Conservation (phyloP, 2,329 filamentous ascomycete species). For the Lecanicillium sp. region DNA sequence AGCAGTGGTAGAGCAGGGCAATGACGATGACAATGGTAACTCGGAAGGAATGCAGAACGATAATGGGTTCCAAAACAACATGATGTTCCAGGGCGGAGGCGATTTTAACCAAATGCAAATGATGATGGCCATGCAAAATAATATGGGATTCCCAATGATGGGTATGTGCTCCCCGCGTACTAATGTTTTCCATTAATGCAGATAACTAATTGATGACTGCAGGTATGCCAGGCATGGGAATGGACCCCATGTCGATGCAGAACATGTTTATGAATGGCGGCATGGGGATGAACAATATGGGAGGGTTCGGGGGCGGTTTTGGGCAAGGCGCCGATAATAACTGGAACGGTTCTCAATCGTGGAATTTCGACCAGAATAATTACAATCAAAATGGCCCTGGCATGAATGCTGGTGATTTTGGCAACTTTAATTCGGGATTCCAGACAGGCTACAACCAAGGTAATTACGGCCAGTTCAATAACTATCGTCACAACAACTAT, state of each 20-base stretch:
- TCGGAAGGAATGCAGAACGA: conserved; percentile 18
- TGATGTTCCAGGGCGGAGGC: conserved; percentile 48
- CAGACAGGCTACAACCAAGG: conserved; percentile 72
- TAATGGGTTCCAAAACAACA: conserved; percentile 43
- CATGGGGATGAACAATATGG: conserved; percentile 74
- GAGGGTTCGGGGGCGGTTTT: conserved; percentile 58
- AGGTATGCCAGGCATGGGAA: conserved; percentile 78
- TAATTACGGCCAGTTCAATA: conserved; percentile 79
- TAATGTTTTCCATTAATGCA: not conserved
- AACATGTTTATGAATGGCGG: conserved; percentile 73
- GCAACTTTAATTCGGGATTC: conserved; percentile 69
- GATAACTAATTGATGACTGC: conserved; percentile 2
- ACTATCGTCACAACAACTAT: conserved; percentile 63
- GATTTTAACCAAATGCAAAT: conserved; percentile 73
- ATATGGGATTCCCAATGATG: conserved; percentile 73
- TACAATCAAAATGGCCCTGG: conserved; percentile 78
- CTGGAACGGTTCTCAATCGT: conserved; percentile 75
- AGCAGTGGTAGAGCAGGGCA: conserved; percentile 15
- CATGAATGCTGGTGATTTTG: conserved; percentile 75
- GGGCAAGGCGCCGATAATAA: conserved; percentile 61
- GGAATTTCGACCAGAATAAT: conserved; percentile 83
- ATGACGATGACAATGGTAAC: conserved; percentile 19
- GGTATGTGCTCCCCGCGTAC: conserved; percentile 47
- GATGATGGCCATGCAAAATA: conserved; percentile 71
- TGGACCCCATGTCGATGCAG: conserved; percentile 72